These are phyloP conservation scores for Cystobasidium ongulense DNA, from an alignment of 768 basidiomycete genomes.

Conservation along the genomic window DNA sequence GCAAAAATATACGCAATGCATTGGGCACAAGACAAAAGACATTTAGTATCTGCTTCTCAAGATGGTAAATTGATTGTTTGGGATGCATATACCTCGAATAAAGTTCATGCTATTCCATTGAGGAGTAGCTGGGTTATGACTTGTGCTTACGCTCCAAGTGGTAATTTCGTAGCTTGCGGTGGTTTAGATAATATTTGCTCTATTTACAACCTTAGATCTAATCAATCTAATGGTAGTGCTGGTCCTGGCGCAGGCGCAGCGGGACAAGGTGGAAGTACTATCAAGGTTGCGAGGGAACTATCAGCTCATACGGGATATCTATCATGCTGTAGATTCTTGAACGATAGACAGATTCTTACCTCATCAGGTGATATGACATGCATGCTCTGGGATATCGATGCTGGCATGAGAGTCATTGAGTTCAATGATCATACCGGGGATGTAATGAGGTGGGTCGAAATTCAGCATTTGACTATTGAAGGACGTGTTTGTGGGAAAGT, in stretches of 20 bases:
- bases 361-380: conserved; percentile 99
- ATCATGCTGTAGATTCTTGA: conserved; percentile 96
- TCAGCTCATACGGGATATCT: conserved; percentile 97
- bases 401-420: conserved; percentile 92
- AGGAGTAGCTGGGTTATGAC: conserved; percentile 99
- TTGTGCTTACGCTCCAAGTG: conserved; percentile 93
- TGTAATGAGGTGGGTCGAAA: conserved; percentile 80
- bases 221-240: background rate
- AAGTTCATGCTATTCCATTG: conserved; percentile 96
- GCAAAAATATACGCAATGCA: conserved; percentile 99
- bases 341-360: conserved; percentile 96
- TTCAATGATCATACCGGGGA: conserved; percentile 99
- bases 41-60: conserved; percentile 98
- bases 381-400: conserved; percentile 99
- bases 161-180: conserved; percentile 95
- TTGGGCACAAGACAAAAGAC: conserved; percentile 93
- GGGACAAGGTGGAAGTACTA: conserved; percentile 53
- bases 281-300: conserved; percentile 86
- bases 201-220: conserved; percentile 82
- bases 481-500: no score
- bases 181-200: conserved; percentile 99
- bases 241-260: background rate
- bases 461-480: background rate
- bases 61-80: conserved; percentile 99
- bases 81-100: conserved; percentile 99